A percentile compares a stretch with the other conserved stretches of the same genome.
Conservation (phyloP, 306 rosid genomes). For the Prunus kanzakura region DNA sequence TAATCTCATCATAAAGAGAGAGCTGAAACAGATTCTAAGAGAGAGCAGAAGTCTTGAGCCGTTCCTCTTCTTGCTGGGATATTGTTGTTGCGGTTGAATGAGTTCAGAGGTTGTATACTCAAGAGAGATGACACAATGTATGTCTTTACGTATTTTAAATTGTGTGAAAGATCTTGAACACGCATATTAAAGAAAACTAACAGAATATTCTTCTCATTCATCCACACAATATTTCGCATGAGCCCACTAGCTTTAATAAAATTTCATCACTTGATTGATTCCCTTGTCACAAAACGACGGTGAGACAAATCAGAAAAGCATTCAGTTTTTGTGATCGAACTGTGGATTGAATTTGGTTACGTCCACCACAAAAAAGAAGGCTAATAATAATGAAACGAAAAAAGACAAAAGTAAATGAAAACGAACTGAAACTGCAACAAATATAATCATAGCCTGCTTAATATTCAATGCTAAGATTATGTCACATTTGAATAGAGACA, state of each 20-base stretch:
- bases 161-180: too few species aligned
- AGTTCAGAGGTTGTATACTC: too few species aligned
- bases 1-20: too few species aligned
- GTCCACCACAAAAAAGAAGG: background rate
- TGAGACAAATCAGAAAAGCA: background rate
- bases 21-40: too few species aligned
- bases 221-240: background rate
- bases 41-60: too few species aligned
- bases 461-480: background rate
- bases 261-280: background rate
- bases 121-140: too few species aligned
- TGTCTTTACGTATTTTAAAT: too few species aligned
- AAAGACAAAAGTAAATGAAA: background rate
- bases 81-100: too few species aligned
- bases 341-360: background rate
- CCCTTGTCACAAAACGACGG: background rate
- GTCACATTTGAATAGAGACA: background rate
- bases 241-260: background rate
- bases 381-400: background rate
- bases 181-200: too few species aligned
- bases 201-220: background rate
- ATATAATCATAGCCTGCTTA: background rate
- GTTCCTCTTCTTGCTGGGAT: too few species aligned
- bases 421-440: background rate
- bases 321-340: background rate